These are phyloP conservation scores for Trichoderma pleuroti DNA, from an alignment of 2,329 filamentous ascomycete genomes.

Conservation along the genomic window DNA sequence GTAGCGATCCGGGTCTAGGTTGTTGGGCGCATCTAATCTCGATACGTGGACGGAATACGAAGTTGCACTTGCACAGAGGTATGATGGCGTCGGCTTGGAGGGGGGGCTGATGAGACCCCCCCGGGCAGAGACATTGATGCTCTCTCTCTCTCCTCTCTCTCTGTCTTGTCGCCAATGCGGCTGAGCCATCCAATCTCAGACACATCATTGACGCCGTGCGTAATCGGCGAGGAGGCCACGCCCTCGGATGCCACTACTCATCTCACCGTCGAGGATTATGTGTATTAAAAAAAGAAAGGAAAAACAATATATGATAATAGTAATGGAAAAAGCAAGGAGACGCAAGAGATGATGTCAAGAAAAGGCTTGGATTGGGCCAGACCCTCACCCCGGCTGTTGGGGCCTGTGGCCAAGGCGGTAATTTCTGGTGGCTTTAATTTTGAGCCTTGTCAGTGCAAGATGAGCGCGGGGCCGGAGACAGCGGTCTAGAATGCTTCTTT, in stretches of 20 bases:
- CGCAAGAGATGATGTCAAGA: background rate
- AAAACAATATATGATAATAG: no score
- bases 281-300: background rate
- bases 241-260: background rate
- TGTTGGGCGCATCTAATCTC: background rate
- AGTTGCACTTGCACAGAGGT: background rate
- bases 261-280: background rate
- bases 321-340: background rate
- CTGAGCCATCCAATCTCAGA: constrained; percentile 3
- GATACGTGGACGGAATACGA: background rate
- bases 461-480: background rate
- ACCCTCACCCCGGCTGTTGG: background rate
- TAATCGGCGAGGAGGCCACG: background rate
- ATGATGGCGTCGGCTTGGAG: background rate
- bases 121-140: background rate
- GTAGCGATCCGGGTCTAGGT: background rate
- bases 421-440: background rate
- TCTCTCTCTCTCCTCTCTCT: background rate
- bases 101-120: background rate
- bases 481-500: background rate
- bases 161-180: background rate
- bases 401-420: constrained; percentile 1
- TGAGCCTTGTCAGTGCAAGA: constrained; percentile 1
- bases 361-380: background rate
- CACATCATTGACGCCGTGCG: background rate